A percentile compares a stretch with the other conserved stretches of the same genome.
Evolutionary conservation across 192 early-diverging fungal species (phyloP).

Genomic region (Spinellus fusiger): DNA sequence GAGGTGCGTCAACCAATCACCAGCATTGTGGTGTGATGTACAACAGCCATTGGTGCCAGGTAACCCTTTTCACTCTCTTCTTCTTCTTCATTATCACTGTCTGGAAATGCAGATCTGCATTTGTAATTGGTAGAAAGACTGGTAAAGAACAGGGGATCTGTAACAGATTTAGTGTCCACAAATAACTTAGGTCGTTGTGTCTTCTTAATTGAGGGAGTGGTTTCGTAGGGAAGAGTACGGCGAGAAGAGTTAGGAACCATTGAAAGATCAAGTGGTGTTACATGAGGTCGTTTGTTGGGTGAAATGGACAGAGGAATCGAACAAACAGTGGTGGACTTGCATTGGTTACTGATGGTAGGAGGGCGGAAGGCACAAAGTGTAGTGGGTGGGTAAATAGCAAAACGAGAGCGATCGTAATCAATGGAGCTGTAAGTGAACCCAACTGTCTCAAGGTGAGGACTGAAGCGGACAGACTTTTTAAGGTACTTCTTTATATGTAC

Average conservation of each 20-base stretch:
- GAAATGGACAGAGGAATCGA: neutral
- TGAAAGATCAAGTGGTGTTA: constrained; percentile 12
- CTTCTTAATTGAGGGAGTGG: neutral
- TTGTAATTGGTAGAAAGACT: constrained; percentile 12
- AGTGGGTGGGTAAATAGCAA: neutral
- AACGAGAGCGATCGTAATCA: constrained; percentile 16
- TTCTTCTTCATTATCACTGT: constrained; percentile 8
- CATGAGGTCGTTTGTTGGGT: neutral
- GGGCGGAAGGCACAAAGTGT: constrained; percentile 6
- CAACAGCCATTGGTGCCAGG: constrained; percentile 2
- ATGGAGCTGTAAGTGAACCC: constrained; percentile 4
- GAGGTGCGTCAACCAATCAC: neutral
- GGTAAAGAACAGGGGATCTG: constrained; percentile 12
- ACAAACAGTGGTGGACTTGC: neutral
- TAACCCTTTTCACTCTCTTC: constrained; percentile 5
- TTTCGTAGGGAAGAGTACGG: constrained; percentile 1
- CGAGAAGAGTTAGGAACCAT: constrained; percentile 8
- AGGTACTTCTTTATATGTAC: neutral
- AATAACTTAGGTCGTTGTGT: constrained; percentile 3
- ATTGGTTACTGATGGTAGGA: neutral
- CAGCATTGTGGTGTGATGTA: neutral
- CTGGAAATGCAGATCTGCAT: neutral
- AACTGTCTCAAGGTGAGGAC: neutral
- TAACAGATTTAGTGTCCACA: constrained; percentile 9
- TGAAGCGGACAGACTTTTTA: constrained; percentile 5